phyloP scores from a whole-genome alignment of 768 basidiomycete genomes.

The Myochromella boudieri region DNA sequence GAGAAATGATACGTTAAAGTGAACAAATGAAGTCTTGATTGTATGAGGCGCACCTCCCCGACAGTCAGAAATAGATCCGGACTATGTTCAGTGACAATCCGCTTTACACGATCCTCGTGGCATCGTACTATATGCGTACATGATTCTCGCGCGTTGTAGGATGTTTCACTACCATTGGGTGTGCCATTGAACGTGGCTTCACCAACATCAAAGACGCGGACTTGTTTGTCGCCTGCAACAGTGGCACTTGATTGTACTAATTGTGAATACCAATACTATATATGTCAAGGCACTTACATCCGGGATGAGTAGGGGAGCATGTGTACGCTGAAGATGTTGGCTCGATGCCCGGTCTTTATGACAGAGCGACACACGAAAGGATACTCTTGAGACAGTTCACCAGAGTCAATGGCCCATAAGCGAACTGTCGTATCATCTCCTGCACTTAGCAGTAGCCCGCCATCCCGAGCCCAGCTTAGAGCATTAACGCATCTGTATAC shows the following conservation, averaged over 20 bases:
- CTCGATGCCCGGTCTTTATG: conserved; percentile 77
- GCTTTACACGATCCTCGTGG: conserved; percentile 72
- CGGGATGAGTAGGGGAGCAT: conserved; percentile 79
- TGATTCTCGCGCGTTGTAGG: conserved; percentile 45
- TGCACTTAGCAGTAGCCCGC: conserved; percentile 63
- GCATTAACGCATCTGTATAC: conserved; percentile 70
- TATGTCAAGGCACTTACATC: conserved; percentile 49
- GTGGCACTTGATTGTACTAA: conserved; percentile 53
- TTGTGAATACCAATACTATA: conserved; percentile 3
- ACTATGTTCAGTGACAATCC: conserved; percentile 77
- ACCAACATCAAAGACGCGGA: conserved; percentile 76
- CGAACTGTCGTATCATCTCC: conserved; percentile 79
- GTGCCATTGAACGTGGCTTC: conserved; percentile 32
- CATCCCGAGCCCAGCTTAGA: conserved; percentile 68
- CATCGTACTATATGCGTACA: conserved; percentile 62
- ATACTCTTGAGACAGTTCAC: conserved; percentile 46
- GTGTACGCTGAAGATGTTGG: conserved; percentile 84
- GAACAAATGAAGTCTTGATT: not conserved
- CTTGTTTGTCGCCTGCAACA: conserved; percentile 73
- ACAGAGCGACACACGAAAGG: conserved; percentile 65
- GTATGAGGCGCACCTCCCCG: conserved; percentile 57
- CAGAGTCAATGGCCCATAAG: conserved; percentile 70
- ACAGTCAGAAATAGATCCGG: conserved; percentile 76
- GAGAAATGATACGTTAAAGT: not conserved
- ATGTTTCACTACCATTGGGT: conserved; percentile 40